Percentiles rank a stretch among this genome's conserved stretches.
Conservation (phyloP, 2,329 filamentous ascomycete species). For the Fusarium devonianum region DNA sequence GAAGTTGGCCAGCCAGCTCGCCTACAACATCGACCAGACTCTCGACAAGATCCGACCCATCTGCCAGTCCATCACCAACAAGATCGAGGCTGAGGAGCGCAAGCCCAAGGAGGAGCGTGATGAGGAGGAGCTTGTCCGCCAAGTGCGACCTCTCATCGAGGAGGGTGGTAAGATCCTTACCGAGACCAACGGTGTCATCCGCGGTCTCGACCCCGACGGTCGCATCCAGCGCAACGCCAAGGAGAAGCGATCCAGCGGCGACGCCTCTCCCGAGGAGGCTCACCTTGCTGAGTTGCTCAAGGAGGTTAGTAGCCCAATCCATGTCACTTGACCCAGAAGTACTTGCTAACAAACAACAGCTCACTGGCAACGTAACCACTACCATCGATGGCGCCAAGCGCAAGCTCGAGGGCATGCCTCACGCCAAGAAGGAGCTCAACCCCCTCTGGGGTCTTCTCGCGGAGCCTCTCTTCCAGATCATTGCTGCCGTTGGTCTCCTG, state of each 20-base stretch:
- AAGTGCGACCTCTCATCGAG: conserved; percentile 88
- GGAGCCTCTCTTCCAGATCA: conserved; percentile 91
- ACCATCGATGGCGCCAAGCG: conserved; percentile 89
- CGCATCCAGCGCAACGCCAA: conserved; percentile 86
- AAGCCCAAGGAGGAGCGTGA: conserved; percentile 87
- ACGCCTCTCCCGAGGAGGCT: conserved; percentile 74
- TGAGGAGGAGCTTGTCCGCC: conserved; percentile 85
- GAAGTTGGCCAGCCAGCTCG: conserved; percentile 73
- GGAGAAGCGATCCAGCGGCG: conserved; percentile 77
- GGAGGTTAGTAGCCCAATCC: conserved; percentile 56
- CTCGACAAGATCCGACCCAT: conserved; percentile 85
- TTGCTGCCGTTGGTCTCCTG: conserved; percentile 85
- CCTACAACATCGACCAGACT: conserved; percentile 74
- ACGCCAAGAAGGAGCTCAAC: conserved; percentile 94
- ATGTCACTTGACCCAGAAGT: conserved; percentile 3
- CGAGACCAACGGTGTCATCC: conserved; percentile 86
- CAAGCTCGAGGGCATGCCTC: conserved; percentile 89
- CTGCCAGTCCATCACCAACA: conserved; percentile 85
- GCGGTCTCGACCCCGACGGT: conserved; percentile 87
- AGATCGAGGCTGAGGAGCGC: conserved; percentile 81
- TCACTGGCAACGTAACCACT: conserved; percentile 80
- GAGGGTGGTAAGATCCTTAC: conserved; percentile 82
- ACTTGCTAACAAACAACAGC: conserved; percentile 46
- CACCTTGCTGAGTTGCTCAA: conserved; percentile 85
- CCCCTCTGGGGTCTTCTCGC: conserved; percentile 84